Base-by-base conservation (phyloP, 2,329 filamentous ascomycete genomes). In the Fusarium secorum region DNA sequence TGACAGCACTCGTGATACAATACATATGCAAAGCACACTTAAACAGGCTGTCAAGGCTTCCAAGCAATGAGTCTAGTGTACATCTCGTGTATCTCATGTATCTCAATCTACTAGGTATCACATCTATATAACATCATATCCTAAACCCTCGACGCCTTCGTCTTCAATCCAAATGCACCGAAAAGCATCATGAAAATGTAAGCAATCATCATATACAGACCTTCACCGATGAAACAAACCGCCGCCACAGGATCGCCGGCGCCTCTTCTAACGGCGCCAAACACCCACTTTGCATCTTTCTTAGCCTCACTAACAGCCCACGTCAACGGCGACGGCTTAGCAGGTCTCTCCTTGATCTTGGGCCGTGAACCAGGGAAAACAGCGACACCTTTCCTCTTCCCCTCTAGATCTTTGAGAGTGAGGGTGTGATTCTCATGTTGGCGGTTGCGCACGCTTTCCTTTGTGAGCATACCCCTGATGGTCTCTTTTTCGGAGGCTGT, bases 391-490 rank as follows among this genome's bases (percentile, higher is more conserved):
- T 71, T 76, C 32, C 68, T 64, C 51, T 74, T 76, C 2, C 66
- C 73, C 36, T 64, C 68, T 3, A 74, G 59, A 44, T 76, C 75
- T 32, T 75, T 75, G 4, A 75, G 51, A 4, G 75, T 72, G 35
- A 78, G 65, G 9, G 74, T 68, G 22, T 78, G 76, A 28, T 78
- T 75, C 57, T 78, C 76, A n/a, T 78, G 76, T 2, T 74, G 70
- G 4, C 75, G 65, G 22, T 41, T 60, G 11, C 64, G 72, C 9
- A 78, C 74, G 7, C 75, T 78, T 9, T 78, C 75, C 14, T 66
- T 77, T 7, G 71, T 75, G 15, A 78, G 61, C 60, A 73, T 77
- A 24, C 70, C 57, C 3, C 76, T 71, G 7, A 78, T 44, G 11
- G 52, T 69, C 11, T 49, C 42, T 38, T 73, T 71, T 55, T 78